These are phyloP conservation scores for Verticillium zaregamsianum DNA, from an alignment of 2,329 filamentous ascomycete genomes.

Conservation along the genomic window DNA sequence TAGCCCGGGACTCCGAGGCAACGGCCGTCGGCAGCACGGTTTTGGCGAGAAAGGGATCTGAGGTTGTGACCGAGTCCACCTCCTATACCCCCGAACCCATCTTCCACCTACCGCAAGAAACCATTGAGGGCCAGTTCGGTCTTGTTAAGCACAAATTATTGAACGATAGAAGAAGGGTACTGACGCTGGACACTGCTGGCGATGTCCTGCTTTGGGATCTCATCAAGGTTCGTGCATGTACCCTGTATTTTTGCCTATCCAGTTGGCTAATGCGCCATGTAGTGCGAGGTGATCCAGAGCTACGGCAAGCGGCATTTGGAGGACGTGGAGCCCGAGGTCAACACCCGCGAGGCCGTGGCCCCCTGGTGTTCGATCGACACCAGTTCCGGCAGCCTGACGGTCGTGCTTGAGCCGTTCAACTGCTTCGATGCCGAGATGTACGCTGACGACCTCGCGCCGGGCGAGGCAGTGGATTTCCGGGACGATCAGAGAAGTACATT, in stretches of 20 bases:
- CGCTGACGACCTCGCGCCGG: constrained; percentile 77
- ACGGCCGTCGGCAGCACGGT: constrained; percentile 27
- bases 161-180: constrained; percentile 82
- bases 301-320: constrained; percentile 94
- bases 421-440: constrained; percentile 98
- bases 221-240: constrained; percentile 57
- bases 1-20: constrained; percentile 50
- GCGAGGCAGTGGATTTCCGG: constrained; percentile 73
- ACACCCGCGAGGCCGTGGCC: constrained; percentile 82
- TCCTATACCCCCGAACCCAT: constrained; percentile 46
- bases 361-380: constrained; percentile 97
- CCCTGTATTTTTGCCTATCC: constrained; percentile 11
- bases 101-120: constrained; percentile 67
- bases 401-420: constrained; percentile 88
- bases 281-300: constrained; percentile 85
- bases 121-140: constrained; percentile 92
- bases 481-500: constrained; percentile 87
- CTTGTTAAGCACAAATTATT: constrained; percentile 89
- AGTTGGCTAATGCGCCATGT: neutral
- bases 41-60: constrained; percentile 43
- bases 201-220: constrained; percentile 96
- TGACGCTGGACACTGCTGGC: constrained; percentile 91
- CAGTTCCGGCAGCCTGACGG: constrained; percentile 84
- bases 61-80: constrained; percentile 40
- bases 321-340: constrained; percentile 82